Percentiles rank a stretch among this genome's conserved stretches.
These are phyloP conservation scores for Epichloe hybrida DNA, from an alignment of 2,329 filamentous ascomycete genomes.

Conservation along the genomic window DNA sequence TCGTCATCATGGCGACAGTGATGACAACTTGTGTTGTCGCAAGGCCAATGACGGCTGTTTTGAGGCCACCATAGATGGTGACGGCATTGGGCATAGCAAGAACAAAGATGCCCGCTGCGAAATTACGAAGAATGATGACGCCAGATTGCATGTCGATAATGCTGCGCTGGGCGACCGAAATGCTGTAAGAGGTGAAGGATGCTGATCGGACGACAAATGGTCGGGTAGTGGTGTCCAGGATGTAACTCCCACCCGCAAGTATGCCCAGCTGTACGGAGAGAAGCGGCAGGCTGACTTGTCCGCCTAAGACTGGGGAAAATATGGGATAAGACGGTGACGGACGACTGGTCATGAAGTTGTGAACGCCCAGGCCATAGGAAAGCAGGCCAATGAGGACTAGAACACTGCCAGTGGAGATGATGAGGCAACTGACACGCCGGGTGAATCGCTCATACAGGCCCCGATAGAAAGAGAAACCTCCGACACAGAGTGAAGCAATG, in stretches of 20 bases:
- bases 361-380: slow-evolving; percentile 26
- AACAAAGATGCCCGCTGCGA: slow-evolving; percentile 30
- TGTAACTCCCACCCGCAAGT: slow-evolving; percentile 28
- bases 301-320: slow-evolving; percentile 15
- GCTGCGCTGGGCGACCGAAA: slow-evolving; percentile 31
- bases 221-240: slow-evolving; percentile 26
- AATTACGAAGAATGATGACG: slow-evolving; percentile 25
- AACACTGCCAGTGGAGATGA: slow-evolving; percentile 23
- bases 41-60: slow-evolving; percentile 26
- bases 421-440: slow-evolving; percentile 17
- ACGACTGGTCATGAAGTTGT: slow-evolving; percentile 19
- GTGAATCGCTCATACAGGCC: slow-evolving; percentile 20
- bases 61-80: slow-evolving; percentile 21
- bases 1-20: slow-evolving; percentile 16
- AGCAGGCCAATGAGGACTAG: slow-evolving; percentile 29
- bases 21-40: slow-evolving; percentile 28
- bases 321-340: slow-evolving; percentile 10
- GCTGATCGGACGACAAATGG: slow-evolving; percentile 34
- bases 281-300: slow-evolving; percentile 23
- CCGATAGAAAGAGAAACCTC: slow-evolving; percentile 19
- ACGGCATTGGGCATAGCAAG: slow-evolving; percentile 27
- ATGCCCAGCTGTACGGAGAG: slow-evolving; percentile 33
- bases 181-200: slow-evolving; percentile 33
- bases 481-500: slow-evolving; percentile 21
- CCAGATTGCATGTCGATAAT: slow-evolving; percentile 35